A percentile compares a stretch with the other conserved stretches of the same genome.
These are phyloP conservation scores for Quercus tomentella DNA, from an alignment of 331 rosid species.

Conservation along the genomic window DNA sequence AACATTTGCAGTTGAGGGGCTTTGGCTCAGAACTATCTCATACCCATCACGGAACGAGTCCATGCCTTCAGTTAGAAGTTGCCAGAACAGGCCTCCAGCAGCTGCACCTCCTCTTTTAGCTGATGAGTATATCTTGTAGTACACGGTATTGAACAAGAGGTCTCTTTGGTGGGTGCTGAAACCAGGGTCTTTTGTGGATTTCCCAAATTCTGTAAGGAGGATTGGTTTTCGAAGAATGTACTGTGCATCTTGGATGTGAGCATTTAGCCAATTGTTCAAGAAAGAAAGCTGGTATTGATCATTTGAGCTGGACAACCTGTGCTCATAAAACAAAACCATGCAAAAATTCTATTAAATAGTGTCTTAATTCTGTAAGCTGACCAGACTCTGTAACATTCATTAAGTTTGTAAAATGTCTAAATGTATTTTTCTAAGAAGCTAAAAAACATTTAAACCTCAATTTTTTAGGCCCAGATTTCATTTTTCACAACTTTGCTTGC, in stretches of 20 bases:
- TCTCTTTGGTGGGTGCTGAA: constrained; percentile 60
- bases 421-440: no score
- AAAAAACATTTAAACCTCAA: no score
- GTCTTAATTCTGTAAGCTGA: no score
- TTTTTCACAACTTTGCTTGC: background rate
- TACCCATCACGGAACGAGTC: constrained; percentile 80
- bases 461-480: background rate
- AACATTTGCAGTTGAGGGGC: constrained; percentile 68
- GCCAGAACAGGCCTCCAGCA: constrained; percentile 88
- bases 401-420: no score
- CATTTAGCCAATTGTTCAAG: constrained; percentile 72
- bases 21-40: constrained; percentile 62
- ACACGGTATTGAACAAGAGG: constrained; percentile 55
- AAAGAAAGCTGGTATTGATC: constrained; percentile 59
- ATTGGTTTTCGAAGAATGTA: constrained; percentile 61
- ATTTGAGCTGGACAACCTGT: constrained; percentile 58
- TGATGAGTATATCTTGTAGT: constrained; percentile 67
- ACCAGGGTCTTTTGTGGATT: constrained; percentile 61
- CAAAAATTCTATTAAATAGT: background rate
- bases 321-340: background rate
- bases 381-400: no score
- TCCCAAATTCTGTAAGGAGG: constrained; percentile 70
- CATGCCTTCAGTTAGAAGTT: constrained; percentile 80
- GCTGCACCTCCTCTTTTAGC: constrained; percentile 82
- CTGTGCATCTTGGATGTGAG: constrained; percentile 71